Base-by-base conservation (phyloP, 352 stramenopile species). In the Plasmopara viticola region DNA sequence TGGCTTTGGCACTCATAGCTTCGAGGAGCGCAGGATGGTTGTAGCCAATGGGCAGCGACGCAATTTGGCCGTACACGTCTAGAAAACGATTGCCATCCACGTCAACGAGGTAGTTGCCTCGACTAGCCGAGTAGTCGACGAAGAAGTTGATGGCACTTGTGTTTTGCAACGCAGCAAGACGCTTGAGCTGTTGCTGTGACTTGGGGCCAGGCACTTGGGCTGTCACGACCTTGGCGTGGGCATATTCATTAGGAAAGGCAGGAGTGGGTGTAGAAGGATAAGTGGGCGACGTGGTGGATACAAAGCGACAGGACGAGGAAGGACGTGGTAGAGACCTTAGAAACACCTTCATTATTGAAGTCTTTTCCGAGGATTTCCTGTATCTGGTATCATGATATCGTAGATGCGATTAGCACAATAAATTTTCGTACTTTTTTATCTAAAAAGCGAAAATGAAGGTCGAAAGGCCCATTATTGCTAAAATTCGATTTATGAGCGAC, bases 31-130 rank as follows among this genome's bases (percentile, higher is more conserved):
- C 74, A 18, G 83, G 83, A 60, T 93, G 83, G 65, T 93, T 93
- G 71, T 93, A 93, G n/a, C 83, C 83, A 18, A 93, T 70, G 3
- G 80, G 80, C 25, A 93, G 66, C 44, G 83, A 93, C 53, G 80
- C 78, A 59, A 93, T 93, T 53, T 93, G 83, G 33, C 75, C 81
- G 58, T 87, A 93, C 31, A 93, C 75, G 44, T 93, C 83, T 15
- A 93, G 64, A 50, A 86, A 90, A 35, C 76, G 78, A 58, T 93
- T 93, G 48, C 80, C 83, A 35, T 93, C 83, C 18, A 91, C 77
- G 49, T 93, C 83, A 15, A 91, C 83, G 39, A 93, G 66, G 63
- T 93, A 93, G 67, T 93, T 93, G 54, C 83, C 83, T 17, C 64
- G 72, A 51, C 80, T 91, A 41, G 66, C 66, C 9, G 64, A 68